phyloP scores from a whole-genome alignment of 208 protist species.

The Trichomonas vaginalis region DNA sequence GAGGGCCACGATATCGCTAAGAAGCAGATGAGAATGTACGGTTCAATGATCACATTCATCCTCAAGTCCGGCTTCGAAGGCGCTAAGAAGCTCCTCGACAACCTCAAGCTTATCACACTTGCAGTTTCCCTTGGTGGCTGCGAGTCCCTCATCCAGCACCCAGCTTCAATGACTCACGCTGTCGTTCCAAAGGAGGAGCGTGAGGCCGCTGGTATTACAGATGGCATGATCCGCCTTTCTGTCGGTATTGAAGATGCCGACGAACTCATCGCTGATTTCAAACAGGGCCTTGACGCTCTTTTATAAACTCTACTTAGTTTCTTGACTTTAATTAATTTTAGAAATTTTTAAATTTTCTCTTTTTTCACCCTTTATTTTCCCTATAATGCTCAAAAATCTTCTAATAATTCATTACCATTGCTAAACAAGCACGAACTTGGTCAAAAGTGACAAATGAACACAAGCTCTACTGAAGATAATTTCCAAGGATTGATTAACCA shows the following conservation, averaged over 20 bases:
- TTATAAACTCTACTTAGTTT: neutral
- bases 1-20: conserved; percentile 25
- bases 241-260: conserved; percentile 36
- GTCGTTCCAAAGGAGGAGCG: conserved; percentile 28
- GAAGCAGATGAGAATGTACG: conserved; percentile 26
- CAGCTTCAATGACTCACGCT: conserved; percentile 39
- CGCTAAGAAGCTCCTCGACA: conserved; percentile 19
- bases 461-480: neutral
- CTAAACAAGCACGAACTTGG: too few species aligned
- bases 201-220: conserved; percentile 8
- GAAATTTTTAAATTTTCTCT: too few species aligned
- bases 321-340: too few species aligned
- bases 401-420: too few species aligned
- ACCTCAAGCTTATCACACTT: conserved; percentile 18
- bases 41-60: conserved; percentile 27
- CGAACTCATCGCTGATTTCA: conserved; percentile 27
- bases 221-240: conserved; percentile 33
- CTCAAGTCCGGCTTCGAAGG: conserved; percentile 23
- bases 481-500: neutral
- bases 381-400: too few species aligned
- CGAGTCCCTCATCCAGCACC: conserved; percentile 35
- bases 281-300: neutral
- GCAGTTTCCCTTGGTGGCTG: conserved; percentile 24
- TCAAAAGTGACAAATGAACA: neutral
- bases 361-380: too few species aligned